These are phyloP conservation scores for Amanita fuliginea DNA, from an alignment of 768 basidiomycete genomes.

Conservation along the genomic window DNA sequence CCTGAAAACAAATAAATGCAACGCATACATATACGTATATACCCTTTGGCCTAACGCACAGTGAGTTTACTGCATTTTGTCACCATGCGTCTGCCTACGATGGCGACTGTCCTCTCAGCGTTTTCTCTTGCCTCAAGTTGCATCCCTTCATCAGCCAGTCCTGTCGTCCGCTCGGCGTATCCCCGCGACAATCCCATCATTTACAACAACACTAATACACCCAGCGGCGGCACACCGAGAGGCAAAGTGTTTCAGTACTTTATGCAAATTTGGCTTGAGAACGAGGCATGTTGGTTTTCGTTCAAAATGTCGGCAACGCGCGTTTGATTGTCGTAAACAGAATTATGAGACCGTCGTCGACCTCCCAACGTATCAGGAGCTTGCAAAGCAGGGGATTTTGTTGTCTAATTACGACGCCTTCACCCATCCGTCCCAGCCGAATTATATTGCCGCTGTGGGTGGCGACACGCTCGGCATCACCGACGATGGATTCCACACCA, in stretches of 20 bases:
- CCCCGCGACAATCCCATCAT: background rate
- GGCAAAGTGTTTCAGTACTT: slow-evolving; percentile 21
- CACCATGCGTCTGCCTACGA: background rate
- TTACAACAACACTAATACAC: background rate
- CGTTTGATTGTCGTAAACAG: background rate
- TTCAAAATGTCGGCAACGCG: slow-evolving; percentile 9
- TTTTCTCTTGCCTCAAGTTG: background rate
- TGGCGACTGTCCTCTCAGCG: background rate
- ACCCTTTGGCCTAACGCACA: no score
- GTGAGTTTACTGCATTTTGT: no score
- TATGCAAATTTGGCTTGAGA: slow-evolving; percentile 47
- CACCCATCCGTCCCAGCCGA: slow-evolving; percentile 54
- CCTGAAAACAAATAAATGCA: no score
- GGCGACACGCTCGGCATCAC: slow-evolving; percentile 33
- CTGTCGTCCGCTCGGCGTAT: background rate
- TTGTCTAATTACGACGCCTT: slow-evolving; percentile 35
- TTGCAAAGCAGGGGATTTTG: slow-evolving; percentile 40
- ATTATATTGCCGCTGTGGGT: slow-evolving; percentile 38
- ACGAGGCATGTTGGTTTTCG: slow-evolving; percentile 19
- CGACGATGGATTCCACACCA: slow-evolving; percentile 25
- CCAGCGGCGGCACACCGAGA: background rate
- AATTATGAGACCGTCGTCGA: background rate
- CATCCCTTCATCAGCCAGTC: background rate
- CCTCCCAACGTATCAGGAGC: slow-evolving; percentile 13
- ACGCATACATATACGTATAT: no score